Evolutionary conservation across 176 grass and related monocot species (phyloP), one percentile per base, ranked within the genome.

Genomic region (barley (Hordeum vulgare)): DNA sequence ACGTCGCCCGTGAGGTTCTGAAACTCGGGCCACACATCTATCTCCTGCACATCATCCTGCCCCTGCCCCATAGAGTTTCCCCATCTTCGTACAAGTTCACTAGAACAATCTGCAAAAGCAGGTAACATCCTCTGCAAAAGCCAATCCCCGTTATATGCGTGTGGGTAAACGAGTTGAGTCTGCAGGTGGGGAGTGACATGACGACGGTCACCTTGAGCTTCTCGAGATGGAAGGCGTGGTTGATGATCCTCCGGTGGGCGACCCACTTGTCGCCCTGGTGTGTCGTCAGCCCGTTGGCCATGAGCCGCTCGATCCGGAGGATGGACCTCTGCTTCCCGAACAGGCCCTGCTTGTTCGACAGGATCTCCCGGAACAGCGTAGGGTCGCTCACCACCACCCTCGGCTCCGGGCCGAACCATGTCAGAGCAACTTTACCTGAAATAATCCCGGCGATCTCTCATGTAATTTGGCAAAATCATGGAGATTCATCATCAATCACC

Each of bases 21-120:
- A 21, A 97, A 85, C 86, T 91, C 94, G 0, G 86, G 84, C 75
- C 86, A 91, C 31, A 94, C 74, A 88, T 97, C 91, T 7, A 97
- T 78, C 67, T 97, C 89, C 12, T 51, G 56, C 8, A 34, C 60
- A 54, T 69, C 84, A 18, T 25, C 15, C 5, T 29, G 53, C 28
- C 29, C 15, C 5, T 29, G 53, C 28, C 51, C 77, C 26, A 83
- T 25, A 4, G 56, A 66, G 21, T 61, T 31, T 20, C 74, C 74
- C 91, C 94, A 93, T 66, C 70, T 85, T 0, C n/a, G 3, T 2
- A 93, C 75, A 29, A 93, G 9, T n/a, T 97, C 89, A 8, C 27
- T 20, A 3, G 62, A 88, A 18, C 89, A 87, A 8, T 54, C 57
- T 5, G 78, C 58, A 8, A 96, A 97, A 20, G 84, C 83, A 1